Base-by-base conservation (phyloP, 768 basidiomycete species). In the Cyathus striatus region DNA sequence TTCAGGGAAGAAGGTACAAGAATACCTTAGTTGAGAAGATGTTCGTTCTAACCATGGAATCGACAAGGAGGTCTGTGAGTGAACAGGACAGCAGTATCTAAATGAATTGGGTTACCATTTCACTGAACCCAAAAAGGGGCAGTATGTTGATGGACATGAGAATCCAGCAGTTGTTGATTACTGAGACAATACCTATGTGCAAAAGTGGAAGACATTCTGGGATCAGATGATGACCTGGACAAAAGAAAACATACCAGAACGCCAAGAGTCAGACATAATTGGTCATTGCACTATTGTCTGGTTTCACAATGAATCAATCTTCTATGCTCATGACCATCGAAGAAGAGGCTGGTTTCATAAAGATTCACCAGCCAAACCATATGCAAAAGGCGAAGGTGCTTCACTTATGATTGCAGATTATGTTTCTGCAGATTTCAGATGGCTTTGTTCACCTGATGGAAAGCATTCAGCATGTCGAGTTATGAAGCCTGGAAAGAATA, bases 331-430 rank as follows among this genome's bases (percentile, higher is more conserved):
- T 55, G 65, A 73, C 42, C 46, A 53, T 0, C 46, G 57, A 1
- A 42, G 50, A 13, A 46, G 33, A 1, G 25, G 43, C 10, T 72
- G 67, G 67, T 51, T 59, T 5, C 63, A 63, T 14, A 41, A 52
- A 7, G 37, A 40, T 7, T 58, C 43, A 23, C 41, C 36, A 2
- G 51, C 67, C 1, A 46, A 43, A 1, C 68, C 69, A 4, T 49
- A 57, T 1, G 23, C 53, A 6, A 73, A 73, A 45, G 67, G 67
- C 0, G 66, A 72, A 43, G 70, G 67, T 0, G 40, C 39, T 0
- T 71, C 68, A 3, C 18, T 70, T 1, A 73, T 72, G 66, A 51
- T 62, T 17, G 53, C 61, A 0, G 60, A 70, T 38, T 66, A 67
- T 44, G 43, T 68, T 4, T 67, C 57, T 1, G 55, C 61, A 4